phyloP scores from a whole-genome alignment of 768 basidiomycete genomes.

The Pulveroboletus sp. region DNA sequence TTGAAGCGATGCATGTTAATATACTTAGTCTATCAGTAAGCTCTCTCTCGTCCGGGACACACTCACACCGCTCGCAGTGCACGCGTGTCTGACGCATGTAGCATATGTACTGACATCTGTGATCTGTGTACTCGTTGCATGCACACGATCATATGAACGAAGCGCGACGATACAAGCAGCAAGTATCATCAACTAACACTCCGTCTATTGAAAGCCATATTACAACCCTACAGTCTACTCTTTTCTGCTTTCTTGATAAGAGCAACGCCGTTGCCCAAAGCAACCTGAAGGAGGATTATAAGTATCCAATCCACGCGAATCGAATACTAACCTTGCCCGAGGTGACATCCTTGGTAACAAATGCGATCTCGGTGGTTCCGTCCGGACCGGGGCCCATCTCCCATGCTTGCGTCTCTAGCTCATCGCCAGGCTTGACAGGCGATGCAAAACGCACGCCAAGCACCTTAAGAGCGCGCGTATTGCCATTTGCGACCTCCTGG shows the following conservation, averaged over 20 bases:
- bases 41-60: too few relatives aligned
- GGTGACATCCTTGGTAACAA: conserved; percentile 57
- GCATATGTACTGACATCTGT: too few relatives aligned
- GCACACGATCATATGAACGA: too few relatives aligned
- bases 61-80: too few relatives aligned
- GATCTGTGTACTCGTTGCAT: too few relatives aligned
- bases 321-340: conserved; percentile 50
- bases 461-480: conserved; percentile 59
- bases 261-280: conserved; percentile 61
- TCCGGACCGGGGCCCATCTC: conserved; percentile 66
- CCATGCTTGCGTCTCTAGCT: conserved; percentile 76
- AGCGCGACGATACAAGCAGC: too few relatives aligned
- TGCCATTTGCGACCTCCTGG: conserved; percentile 55
- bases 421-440: conserved; percentile 82
- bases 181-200: too few relatives aligned
- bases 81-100: too few relatives aligned
- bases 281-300: conserved; percentile 33
- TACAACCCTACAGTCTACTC: conserved; percentile 37
- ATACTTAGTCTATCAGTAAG: too few relatives aligned
- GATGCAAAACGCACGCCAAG: conserved; percentile 79
- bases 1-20: too few relatives aligned
- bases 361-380: conserved; percentile 57
- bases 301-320: not conserved
- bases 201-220: too few relatives aligned
- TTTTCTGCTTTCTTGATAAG: conserved; percentile 53